Evolutionary conservation across 1,284 basidiomycete genomes (phyloP).

Genomic region (Trametes pubescens): DNA sequence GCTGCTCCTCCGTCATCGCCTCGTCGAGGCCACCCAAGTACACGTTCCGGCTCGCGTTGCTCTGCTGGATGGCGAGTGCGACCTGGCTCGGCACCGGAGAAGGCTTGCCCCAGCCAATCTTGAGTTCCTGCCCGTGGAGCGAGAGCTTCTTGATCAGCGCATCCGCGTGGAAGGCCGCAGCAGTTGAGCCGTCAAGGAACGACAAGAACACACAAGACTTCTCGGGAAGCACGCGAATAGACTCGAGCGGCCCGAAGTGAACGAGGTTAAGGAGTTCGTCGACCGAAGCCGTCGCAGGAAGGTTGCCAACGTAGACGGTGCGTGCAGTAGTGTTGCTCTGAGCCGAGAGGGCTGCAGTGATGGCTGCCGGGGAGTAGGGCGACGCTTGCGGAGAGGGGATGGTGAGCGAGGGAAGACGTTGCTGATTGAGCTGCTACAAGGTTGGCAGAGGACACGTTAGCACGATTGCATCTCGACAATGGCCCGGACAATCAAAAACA

Average conservation of each 20-base stretch:
- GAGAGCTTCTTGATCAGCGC: slow-evolving; percentile 92
- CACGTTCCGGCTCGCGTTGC: slow-evolving; percentile 92
- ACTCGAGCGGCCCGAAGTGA: slow-evolving; percentile 97
- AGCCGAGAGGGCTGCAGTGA: slow-evolving; percentile 70
- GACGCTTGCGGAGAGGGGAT: slow-evolving; percentile 61
- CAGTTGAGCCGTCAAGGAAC: slow-evolving; percentile 91
- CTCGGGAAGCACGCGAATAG: slow-evolving; percentile 94
- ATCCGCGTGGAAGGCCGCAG: slow-evolving; percentile 94
- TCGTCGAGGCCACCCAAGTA: slow-evolving; percentile 94
- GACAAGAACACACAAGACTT: slow-evolving; percentile 99
- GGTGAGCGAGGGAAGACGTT: slow-evolving; percentile 68
- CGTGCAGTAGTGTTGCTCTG: slow-evolving; percentile 75
- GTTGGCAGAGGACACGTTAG: background rate
- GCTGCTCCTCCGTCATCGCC: slow-evolving; percentile 85
- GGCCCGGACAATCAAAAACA: background rate
- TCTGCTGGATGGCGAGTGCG: slow-evolving; percentile 85
- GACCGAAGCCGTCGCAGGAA: slow-evolving; percentile 95
- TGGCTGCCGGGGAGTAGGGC: slow-evolving; percentile 77
- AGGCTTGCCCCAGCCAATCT: slow-evolving; percentile 96
- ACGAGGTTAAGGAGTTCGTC: slow-evolving; percentile 98
- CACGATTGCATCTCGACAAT: background rate
- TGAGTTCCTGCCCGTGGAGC: slow-evolving; percentile 92
- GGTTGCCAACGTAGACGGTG: slow-evolving; percentile 97
- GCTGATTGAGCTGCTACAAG: slow-evolving; percentile 51
- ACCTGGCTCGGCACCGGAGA: slow-evolving; percentile 87